Conservation (phyloP, 495 filamentous ascomycete species). For the Penicillium bovifimosum region DNA sequence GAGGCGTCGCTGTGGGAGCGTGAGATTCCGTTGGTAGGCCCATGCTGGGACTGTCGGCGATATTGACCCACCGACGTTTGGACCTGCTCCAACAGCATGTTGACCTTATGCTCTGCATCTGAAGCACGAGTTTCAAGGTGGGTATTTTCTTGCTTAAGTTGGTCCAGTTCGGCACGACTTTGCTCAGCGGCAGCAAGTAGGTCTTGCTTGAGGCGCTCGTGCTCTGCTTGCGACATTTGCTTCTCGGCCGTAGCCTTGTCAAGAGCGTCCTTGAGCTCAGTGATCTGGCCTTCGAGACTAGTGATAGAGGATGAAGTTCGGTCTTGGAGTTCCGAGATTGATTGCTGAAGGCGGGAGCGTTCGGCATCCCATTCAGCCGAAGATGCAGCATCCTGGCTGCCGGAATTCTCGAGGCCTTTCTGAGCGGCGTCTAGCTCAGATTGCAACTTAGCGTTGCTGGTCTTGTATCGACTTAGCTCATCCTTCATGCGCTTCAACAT, state of each 20-base stretch:
- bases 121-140: conserved; percentile 73
- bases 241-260: conserved; percentile 59
- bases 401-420: conserved; percentile 35
- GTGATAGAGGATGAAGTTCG: conserved; percentile 59
- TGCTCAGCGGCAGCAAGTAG: conserved; percentile 50
- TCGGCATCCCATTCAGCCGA: conserved; percentile 72
- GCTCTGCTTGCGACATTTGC: conserved; percentile 51
- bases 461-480: conserved; percentile 82
- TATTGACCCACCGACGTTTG: conserved; percentile 92
- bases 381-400: conserved; percentile 25
- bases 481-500: conserved; percentile 99
- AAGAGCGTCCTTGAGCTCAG: conserved; percentile 61
- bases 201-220: conserved; percentile 54
- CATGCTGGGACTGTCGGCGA: conserved; percentile 67
- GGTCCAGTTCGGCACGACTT: conserved; percentile 65
- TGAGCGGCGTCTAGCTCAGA: conserved; percentile 61
- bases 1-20: conserved; percentile 44
- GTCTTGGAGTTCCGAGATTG: conserved; percentile 61
- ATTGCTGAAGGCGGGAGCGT: conserved; percentile 57
- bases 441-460: conserved; percentile 76
- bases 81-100: conserved; percentile 87
- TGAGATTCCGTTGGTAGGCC: conserved; percentile 36
- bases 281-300: conserved; percentile 67
- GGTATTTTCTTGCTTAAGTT: conserved; percentile 74
- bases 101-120: conserved; percentile 90